Percentiles rank a stretch among this genome's conserved stretches.
phyloP scores from a whole-genome alignment of 2,329 filamentous ascomycete species.

The Aaosphaeria pasadenensis region DNA sequence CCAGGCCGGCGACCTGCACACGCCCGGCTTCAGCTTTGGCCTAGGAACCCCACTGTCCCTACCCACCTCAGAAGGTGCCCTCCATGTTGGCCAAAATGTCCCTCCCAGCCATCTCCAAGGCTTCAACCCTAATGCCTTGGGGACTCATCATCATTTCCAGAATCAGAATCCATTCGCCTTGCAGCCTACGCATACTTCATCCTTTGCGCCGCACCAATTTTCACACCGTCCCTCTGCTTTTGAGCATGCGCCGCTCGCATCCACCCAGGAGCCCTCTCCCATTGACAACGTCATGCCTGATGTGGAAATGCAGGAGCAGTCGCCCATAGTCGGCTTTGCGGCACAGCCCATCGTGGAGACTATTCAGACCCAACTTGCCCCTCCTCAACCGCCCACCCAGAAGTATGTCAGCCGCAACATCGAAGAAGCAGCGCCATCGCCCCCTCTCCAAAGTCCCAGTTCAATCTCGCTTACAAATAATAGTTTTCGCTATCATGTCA shows the following conservation, averaged over 20 bases:
- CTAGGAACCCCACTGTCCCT: slow-evolving; percentile 81
- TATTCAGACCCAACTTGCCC: slow-evolving; percentile 31
- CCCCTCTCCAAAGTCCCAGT: neutral
- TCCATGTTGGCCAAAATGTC: slow-evolving; percentile 57
- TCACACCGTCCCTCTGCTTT: slow-evolving; percentile 78
- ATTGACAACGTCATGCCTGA: slow-evolving; percentile 56
- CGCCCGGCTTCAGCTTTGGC: slow-evolving; percentile 69
- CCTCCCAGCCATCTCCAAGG: slow-evolving; percentile 55
- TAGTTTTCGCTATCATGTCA: slow-evolving; percentile 84
- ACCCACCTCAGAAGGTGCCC: slow-evolving; percentile 64
- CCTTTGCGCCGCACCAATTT: slow-evolving; percentile 77
- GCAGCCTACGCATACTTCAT: slow-evolving; percentile 43
- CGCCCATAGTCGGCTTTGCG: slow-evolving; percentile 59
- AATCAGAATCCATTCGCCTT: slow-evolving; percentile 69
- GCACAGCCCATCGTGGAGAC: slow-evolving; percentile 50
- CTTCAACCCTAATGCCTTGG: slow-evolving; percentile 55
- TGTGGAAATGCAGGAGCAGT: slow-evolving; percentile 59
- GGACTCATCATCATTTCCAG: slow-evolving; percentile 49
- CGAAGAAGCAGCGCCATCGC: slow-evolving; percentile 19
- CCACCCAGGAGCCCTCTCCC: slow-evolving; percentile 63
- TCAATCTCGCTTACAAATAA: neutral
- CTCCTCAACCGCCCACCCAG: slow-evolving; percentile 41
- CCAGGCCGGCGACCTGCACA: slow-evolving; percentile 84
- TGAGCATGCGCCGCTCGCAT: slow-evolving; percentile 65
- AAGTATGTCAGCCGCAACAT: slow-evolving; percentile 40